A percentile compares a stretch with the other conserved stretches of the same genome.
These are phyloP conservation scores for Nitzschia palea DNA, from an alignment of 108 stramenopile genomes.

Conservation along the genomic window DNA sequence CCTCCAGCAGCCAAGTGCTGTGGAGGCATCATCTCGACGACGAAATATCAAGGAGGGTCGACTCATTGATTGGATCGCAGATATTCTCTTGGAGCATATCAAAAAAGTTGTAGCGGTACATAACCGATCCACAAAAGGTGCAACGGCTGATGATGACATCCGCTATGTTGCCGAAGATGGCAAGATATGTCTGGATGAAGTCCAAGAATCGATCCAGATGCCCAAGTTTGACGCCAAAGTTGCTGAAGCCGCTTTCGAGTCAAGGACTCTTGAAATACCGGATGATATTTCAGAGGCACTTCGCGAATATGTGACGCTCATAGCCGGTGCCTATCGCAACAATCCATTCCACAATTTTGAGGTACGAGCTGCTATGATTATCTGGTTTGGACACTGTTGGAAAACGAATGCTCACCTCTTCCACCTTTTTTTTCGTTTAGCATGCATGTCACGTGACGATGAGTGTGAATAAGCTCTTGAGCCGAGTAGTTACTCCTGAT, in stretches of 20 bases:
- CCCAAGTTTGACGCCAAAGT: constrained; percentile 14
- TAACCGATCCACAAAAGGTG: not conserved
- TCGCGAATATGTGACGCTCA: constrained; percentile 16
- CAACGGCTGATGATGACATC: not conserved
- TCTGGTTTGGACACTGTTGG: no score
- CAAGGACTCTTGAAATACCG: not conserved
- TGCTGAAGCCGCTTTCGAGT: not conserved
- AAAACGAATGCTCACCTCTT: no score
- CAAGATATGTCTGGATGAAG: constrained; percentile 15
- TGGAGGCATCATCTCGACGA: not conserved
- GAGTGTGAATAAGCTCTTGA: constrained; percentile 12
- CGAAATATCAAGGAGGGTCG: not conserved
- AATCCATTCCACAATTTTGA: constrained; percentile 72
- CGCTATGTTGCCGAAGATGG: constrained; percentile 1
- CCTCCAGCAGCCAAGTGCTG: not conserved
- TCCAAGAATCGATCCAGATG: constrained; percentile 14
- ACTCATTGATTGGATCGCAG: constrained; percentile 8
- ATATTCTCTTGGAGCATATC: constrained; percentile 9
- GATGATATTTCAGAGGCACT: constrained; percentile 1
- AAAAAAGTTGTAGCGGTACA: constrained; percentile 6
- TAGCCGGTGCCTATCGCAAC: constrained; percentile 39
- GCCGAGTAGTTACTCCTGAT: constrained; percentile 9
- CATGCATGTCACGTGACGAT: constrained; percentile 51
- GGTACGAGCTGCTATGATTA: no score
- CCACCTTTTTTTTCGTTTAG: no score